Percentiles rank a stretch among this genome's conserved stretches.
phyloP scores from a whole-genome alignment of 305 asterid species.

The Galium porrigens region DNA sequence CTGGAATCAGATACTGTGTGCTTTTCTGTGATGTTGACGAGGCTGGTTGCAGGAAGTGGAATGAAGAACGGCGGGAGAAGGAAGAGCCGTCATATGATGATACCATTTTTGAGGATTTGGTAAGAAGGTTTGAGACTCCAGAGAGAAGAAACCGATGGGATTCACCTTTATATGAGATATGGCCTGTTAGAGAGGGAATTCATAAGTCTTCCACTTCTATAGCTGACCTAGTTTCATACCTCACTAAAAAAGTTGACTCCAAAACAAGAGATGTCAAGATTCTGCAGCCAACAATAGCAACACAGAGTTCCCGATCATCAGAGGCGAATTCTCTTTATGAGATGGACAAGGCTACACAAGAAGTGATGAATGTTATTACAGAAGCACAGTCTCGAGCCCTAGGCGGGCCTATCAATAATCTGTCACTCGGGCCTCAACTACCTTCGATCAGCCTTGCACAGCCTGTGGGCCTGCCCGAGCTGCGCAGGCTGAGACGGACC shows the following conservation, averaged over 20 bases:
- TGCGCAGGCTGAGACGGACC: conserved; percentile 66
- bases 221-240: conserved; percentile 49
- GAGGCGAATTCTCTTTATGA: conserved; percentile 79
- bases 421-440: conserved; percentile 50
- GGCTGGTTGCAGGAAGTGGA: conserved; percentile 53
- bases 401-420: conserved; percentile 52
- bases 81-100: conserved; percentile 42
- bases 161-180: conserved; percentile 72
- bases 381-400: conserved; percentile 70
- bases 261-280: conserved; percentile 64
- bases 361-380: conserved; percentile 50
- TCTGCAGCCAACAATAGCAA: conserved; percentile 84
- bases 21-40: conserved; percentile 60
- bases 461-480: conserved; percentile 71
- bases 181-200: conserved; percentile 57
- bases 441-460: conserved; percentile 52
- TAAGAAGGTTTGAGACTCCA: conserved; percentile 82
- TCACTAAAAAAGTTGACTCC: conserved; percentile 71
- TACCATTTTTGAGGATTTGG: conserved; percentile 56
- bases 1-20: conserved; percentile 79
- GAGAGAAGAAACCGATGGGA: conserved; percentile 88
- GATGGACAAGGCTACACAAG: conserved; percentile 81
- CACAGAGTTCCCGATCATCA: conserved; percentile 47
- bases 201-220: conserved; percentile 49
- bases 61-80: conserved; percentile 42